phyloP scores from a whole-genome alignment of 2,329 filamentous ascomycete species.

The Aspergillus pseudoviridinutans region DNA sequence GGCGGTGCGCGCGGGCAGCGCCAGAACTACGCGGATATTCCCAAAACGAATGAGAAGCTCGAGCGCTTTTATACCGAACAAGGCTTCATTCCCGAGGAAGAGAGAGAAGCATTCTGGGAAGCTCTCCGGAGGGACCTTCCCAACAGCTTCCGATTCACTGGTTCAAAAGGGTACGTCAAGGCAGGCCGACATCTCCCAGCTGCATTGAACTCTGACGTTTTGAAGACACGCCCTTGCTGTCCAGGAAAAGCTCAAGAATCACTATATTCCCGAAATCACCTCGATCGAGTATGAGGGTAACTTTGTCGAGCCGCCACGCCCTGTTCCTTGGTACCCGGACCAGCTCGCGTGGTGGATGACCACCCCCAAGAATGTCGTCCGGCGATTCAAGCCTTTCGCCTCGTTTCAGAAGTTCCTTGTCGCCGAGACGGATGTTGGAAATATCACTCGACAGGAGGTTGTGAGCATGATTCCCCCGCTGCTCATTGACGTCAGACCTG shows the following conservation, averaged over 20 bases:
- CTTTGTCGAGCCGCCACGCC: constrained; percentile 73
- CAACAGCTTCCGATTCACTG: constrained; percentile 96
- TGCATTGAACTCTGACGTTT: constrained; percentile 1
- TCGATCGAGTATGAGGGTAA: constrained; percentile 80
- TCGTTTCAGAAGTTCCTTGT: constrained; percentile 97
- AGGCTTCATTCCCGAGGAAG: constrained; percentile 70
- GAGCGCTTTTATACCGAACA: constrained; percentile 82
- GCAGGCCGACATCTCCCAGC: constrained; percentile 3
- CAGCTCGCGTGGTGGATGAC: constrained; percentile 97
- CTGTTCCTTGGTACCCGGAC: constrained; percentile 90
- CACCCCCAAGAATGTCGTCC: constrained; percentile 91
- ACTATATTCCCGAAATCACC: constrained; percentile 87
- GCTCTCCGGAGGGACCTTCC: constrained; percentile 79
- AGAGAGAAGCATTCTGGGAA: constrained; percentile 79
- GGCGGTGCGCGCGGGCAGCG: constrained; percentile 39
- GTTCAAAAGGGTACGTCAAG: constrained; percentile 72
- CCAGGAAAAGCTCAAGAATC: constrained; percentile 78
- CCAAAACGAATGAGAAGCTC: constrained; percentile 78
- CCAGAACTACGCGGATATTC: constrained; percentile 57
- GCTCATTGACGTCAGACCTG: constrained; percentile 83
- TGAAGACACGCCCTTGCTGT: constrained; percentile 83
- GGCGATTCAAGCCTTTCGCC: constrained; percentile 89
- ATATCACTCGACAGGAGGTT: constrained; percentile 95
- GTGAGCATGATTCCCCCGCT: constrained; percentile 99
- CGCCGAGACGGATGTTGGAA: constrained; percentile 93